Percentiles rank a stretch among this genome's conserved stretches.
phyloP scores from a whole-genome alignment of 768 basidiomycete genomes.

The Boletus rubroflammeus region DNA sequence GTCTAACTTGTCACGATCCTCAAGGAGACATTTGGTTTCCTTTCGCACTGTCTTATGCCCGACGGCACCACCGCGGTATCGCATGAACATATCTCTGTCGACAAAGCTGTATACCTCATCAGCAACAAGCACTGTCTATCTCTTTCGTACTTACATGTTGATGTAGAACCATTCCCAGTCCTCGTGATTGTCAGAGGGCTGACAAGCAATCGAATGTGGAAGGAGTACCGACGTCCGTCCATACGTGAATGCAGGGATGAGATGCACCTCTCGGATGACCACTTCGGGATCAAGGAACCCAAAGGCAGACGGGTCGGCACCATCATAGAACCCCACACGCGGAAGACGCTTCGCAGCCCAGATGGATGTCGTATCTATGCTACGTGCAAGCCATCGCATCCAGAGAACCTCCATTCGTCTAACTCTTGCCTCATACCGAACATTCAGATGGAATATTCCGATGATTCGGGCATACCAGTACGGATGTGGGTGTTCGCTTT shows the following conservation, averaged over 20 bases:
- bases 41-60: no score
- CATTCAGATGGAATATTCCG: conserved; percentile 3
- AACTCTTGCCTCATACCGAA: not conserved
- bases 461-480: conserved; percentile 34
- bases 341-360: not conserved
- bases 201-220: not conserved
- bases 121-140: no score
- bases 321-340: not conserved
- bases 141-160: not conserved
- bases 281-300: not conserved
- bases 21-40: no score
- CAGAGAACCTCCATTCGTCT: not conserved
- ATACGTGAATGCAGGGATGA: not conserved
- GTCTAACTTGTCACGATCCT: no score
- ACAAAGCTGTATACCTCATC: no score
- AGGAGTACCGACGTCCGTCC: not conserved
- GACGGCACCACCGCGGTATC: no score
- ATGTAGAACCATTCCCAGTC: conserved; percentile 4
- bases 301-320: not conserved
- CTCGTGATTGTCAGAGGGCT: not conserved
- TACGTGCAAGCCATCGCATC: not conserved
- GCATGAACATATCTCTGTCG: no score
- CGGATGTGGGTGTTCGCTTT: conserved; percentile 31
- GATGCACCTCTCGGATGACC: not conserved
- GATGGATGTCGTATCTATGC: not conserved